Evolutionary conservation across 1,284 basidiomycete genomes (phyloP).

Genomic region (Taiwanofungus camphoratus): DNA sequence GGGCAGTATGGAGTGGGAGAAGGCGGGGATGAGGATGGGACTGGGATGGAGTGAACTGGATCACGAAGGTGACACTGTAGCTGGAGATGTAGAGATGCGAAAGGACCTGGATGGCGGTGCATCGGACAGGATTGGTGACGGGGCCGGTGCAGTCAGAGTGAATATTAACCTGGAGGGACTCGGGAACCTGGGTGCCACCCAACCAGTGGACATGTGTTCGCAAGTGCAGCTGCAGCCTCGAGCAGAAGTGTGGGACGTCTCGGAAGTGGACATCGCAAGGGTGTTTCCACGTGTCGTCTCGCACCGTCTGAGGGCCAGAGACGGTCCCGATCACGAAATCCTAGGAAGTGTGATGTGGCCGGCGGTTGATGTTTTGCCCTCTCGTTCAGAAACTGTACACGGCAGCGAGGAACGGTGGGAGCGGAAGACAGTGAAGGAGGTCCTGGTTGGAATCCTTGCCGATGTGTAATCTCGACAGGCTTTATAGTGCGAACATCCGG

Average conservation of each 20-base stretch:
- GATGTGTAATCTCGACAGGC: slow-evolving; percentile 44
- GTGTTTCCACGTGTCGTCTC: slow-evolving; percentile 65
- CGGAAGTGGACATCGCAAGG: slow-evolving; percentile 65
- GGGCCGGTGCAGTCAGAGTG: background rate
- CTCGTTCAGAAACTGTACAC: slow-evolving; percentile 1
- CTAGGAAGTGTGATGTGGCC: slow-evolving; percentile 51
- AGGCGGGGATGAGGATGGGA: slow-evolving; percentile 4
- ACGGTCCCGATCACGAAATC: slow-evolving; percentile 62
- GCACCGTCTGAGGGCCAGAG: slow-evolving; percentile 61
- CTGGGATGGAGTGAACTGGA: background rate
- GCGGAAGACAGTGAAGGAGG: slow-evolving; percentile 50
- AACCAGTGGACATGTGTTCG: background rate
- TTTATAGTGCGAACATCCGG: background rate
- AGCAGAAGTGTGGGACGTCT: slow-evolving; percentile 47
- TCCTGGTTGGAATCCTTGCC: slow-evolving; percentile 48
- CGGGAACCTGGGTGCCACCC: background rate
- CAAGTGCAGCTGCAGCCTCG: background rate
- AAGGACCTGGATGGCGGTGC: background rate
- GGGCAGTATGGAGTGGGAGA: slow-evolving; percentile 1
- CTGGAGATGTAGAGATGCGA: background rate
- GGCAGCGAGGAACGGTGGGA: slow-evolving; percentile 18
- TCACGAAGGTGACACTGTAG: too few species aligned
- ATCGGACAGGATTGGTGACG: slow-evolving; percentile 3
- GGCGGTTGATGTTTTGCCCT: slow-evolving; percentile 18
- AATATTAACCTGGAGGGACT: slow-evolving; percentile 8